phyloP scores from a whole-genome alignment of 306 rosid genomes.

The Quercus bicolor region DNA sequence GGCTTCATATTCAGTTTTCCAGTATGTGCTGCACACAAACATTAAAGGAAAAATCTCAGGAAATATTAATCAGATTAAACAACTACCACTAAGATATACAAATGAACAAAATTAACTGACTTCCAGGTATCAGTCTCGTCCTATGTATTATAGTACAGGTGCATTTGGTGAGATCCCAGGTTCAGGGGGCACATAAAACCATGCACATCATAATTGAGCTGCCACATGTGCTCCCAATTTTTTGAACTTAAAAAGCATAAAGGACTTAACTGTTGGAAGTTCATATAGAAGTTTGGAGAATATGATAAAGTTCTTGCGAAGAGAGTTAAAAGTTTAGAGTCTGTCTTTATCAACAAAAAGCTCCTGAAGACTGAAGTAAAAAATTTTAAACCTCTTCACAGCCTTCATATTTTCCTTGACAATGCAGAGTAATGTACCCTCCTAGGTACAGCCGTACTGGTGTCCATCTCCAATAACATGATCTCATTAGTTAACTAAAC shows the following conservation, averaged over 20 bases:
- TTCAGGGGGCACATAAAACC: too few relatives aligned
- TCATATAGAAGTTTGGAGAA: slow-evolving; percentile 10
- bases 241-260: background rate
- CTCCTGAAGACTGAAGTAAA: too few relatives aligned
- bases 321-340: background rate
- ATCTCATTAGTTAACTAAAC: background rate
- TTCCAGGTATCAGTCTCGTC: background rate
- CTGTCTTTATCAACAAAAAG: background rate
- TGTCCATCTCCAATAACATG: background rate
- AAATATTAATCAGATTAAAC: background rate
- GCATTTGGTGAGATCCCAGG: too few relatives aligned
- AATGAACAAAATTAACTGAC: background rate
- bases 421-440: background rate
- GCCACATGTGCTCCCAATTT: too few relatives aligned
- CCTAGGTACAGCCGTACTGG: too few relatives aligned
- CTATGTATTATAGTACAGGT: too few relatives aligned
- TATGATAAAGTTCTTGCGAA: background rate
- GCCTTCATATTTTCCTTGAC: background rate
- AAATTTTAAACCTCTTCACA: background rate
- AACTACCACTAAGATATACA: background rate
- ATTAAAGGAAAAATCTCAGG: slow-evolving; percentile 11
- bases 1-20: slow-evolving; percentile 77
- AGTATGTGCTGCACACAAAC: slow-evolving; percentile 52
- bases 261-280: background rate
- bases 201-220: too few relatives aligned